phyloP scores from a whole-genome alignment of 371 early-diverging fungal species.

The Chytridiales sp. region DNA sequence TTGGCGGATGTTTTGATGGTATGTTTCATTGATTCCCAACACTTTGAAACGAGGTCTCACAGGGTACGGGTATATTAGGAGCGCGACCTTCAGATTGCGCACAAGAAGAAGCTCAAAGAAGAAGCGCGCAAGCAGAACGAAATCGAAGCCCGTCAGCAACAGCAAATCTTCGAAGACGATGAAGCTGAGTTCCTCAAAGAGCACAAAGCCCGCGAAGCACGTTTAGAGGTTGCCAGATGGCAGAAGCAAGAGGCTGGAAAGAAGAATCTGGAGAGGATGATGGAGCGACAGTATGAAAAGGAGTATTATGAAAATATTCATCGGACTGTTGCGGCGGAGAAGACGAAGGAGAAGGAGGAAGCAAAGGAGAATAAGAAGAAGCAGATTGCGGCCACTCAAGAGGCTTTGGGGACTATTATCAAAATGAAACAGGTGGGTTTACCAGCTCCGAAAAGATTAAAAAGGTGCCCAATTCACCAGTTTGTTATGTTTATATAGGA shows the following conservation, averaged over 20 bases:
- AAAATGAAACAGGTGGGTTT: conserved; percentile 10
- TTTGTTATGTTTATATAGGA: not conserved
- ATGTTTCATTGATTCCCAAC: not conserved
- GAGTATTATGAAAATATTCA: conserved; percentile 3
- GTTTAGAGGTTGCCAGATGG: conserved; percentile 8
- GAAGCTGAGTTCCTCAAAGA: conserved; percentile 11
- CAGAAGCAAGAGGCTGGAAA: conserved; percentile 15
- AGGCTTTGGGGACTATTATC: conserved; percentile 3
- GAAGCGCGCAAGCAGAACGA: conserved; percentile 18
- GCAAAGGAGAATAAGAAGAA: not conserved
- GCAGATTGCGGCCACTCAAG: not conserved
- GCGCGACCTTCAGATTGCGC: conserved; percentile 29
- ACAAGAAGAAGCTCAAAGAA: conserved; percentile 16
- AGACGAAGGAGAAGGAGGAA: conserved; percentile 1
- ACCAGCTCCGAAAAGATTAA: not conserved
- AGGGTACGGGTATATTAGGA: conserved; percentile 16
- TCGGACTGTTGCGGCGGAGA: conserved; percentile 1
- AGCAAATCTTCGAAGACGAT: conserved; percentile 2
- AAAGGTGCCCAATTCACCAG: not conserved
- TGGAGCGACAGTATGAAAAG: conserved; percentile 17
- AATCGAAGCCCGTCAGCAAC: conserved; percentile 10
- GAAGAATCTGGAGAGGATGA: conserved; percentile 2
- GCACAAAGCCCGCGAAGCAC: conserved; percentile 4
- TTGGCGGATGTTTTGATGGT: conserved; percentile 47
- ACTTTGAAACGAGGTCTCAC: conserved; percentile 1